Base-by-base conservation (phyloP, 2,329 filamentous ascomycete genomes). In the Fusarium robinianum region DNA sequence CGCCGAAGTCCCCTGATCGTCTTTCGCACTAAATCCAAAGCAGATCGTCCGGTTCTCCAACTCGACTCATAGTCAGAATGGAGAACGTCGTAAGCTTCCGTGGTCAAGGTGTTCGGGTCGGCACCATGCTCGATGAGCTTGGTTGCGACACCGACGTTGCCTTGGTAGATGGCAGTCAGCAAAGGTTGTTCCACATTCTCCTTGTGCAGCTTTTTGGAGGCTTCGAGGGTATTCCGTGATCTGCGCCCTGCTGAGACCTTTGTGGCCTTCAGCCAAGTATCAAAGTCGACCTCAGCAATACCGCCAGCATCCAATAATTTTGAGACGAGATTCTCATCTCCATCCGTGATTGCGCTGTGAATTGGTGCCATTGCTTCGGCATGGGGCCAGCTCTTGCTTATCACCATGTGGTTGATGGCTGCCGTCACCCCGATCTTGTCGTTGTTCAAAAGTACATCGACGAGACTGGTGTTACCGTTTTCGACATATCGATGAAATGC, bases 281-380 rank as follows among this genome's bases (percentile, higher is more conserved):
- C 80, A 46, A 85, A 86, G 6, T 81, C 74, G 22, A 90, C 74
- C 0, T 76, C 65, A 0, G 80, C 68, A 1, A 74, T 68, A 2
- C 85, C 83, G 2, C 87, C 88, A 5, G 74, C 70, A 3, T 81
- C 73, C 1, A 94, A 73, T 3, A 94, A 70, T 49, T 79, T 81
- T 19, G 77, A 58, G 1, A 80, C 80, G 22, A 83, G 68, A 2
- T 74, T 67, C 3, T 70, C 41, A 49, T 88, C 76, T 7, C 73
- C 73, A 2, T 70, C 67, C 11, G 69, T 60, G 30, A 89, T 75
- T 0, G 87, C 86, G 5, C 72, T 74, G 42, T 80, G 73, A 14
- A 92, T 64, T 2, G 82, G 77, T 2, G 73, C 76, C 8, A 68
- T 66, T 1, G 73, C 66, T 0, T 60, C 42, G 0, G 67, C 56